Evolutionary conservation across 306 rosid species (phyloP).

Genomic region (Rubus idaeus): DNA sequence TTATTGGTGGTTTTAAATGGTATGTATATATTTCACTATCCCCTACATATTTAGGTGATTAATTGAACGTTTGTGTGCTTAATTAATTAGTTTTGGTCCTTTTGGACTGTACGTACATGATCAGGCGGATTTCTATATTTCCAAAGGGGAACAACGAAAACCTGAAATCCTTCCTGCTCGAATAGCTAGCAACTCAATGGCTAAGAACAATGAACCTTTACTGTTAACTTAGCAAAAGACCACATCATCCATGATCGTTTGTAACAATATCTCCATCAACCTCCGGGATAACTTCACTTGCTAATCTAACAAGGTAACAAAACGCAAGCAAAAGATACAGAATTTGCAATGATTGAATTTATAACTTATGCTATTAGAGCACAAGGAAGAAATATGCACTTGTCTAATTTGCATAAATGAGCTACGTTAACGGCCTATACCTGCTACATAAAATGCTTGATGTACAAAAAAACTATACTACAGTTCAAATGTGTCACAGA

Average conservation of each 20-base stretch:
- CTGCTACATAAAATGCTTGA: neutral
- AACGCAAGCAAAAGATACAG: neutral
- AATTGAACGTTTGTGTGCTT: neutral
- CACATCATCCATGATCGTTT: no score
- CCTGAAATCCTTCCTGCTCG: no score
- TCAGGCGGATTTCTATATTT: neutral
- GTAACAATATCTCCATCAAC: no score
- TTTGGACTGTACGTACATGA: neutral
- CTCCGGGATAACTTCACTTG: no score
- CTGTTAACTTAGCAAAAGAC: no score
- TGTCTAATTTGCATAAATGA: neutral
- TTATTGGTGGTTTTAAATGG: constrained; percentile 16
- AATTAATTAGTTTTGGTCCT: neutral
- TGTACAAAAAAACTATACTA: neutral
- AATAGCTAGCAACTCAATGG: no score
- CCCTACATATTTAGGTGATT: neutral
- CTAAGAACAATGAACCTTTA: no score
- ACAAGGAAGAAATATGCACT: neutral
- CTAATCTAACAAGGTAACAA: neutral
- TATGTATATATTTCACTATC: neutral
- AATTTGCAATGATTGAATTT: neutral
- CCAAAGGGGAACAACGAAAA: neutral
- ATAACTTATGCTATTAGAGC: neutral
- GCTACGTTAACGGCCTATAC: neutral
- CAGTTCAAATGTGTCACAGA: neutral